Evolutionary conservation across 1,284 basidiomycete species (phyloP).

Genomic region (Peniophora sp.): DNA sequence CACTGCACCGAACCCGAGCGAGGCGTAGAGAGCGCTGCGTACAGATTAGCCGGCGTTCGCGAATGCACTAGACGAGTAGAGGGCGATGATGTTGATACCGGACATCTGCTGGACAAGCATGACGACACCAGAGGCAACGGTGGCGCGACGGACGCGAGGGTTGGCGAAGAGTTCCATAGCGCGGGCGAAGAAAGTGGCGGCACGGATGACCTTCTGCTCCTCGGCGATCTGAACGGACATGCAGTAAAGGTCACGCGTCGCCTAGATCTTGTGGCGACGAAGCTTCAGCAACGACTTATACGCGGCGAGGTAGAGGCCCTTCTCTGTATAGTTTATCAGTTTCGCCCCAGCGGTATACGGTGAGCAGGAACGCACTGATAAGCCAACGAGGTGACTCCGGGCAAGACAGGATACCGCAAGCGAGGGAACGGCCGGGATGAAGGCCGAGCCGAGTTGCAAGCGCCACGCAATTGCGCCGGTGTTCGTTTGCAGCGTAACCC

Average conservation of each 20-base stretch:
- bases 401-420: constrained; percentile 46
- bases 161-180: constrained; percentile 53
- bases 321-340: no score
- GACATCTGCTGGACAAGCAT: constrained; percentile 63
- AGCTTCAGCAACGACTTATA: constrained; percentile 56
- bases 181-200: constrained; percentile 37
- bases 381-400: constrained; percentile 69
- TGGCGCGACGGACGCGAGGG: constrained; percentile 68
- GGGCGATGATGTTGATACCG: constrained; percentile 59
- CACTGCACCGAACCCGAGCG: constrained; percentile 45
- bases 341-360: no score
- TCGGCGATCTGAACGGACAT: constrained; percentile 57
- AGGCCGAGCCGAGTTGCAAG: constrained; percentile 56
- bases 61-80: constrained; percentile 60
- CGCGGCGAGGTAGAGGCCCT: constrained; percentile 59
- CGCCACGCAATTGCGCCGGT: constrained; percentile 58
- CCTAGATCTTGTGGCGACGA: constrained; percentile 61
- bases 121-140: constrained; percentile 59
- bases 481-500: constrained; percentile 44
- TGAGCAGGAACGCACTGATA: constrained; percentile 32
- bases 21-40: constrained; percentile 47
- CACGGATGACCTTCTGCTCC: constrained; percentile 40
- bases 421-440: constrained; percentile 52
- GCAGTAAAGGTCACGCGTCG: constrained; percentile 68
- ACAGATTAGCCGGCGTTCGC: constrained; percentile 39